phyloP scores from a whole-genome alignment of 2,329 filamentous ascomycete genomes.

The Aspergillus ibericus region DNA sequence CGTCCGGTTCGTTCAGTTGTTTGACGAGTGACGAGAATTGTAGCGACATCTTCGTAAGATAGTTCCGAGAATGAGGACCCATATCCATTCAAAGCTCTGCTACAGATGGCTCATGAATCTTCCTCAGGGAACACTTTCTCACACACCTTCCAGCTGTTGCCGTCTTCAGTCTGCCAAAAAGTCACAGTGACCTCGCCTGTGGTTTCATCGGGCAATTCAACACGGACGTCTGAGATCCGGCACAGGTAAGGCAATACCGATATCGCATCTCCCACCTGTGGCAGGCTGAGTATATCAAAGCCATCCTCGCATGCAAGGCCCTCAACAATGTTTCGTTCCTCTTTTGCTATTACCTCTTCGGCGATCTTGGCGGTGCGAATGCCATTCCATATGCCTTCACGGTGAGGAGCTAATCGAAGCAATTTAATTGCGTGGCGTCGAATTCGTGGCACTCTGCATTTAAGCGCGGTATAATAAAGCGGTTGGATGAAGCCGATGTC shows the following conservation, averaged over 20 bases:
- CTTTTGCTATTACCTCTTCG: conserved; percentile 1
- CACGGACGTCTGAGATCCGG: background rate
- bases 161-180: background rate
- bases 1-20: no score
- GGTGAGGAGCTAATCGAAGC: conserved; percentile 1
- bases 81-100: no score
- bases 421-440: conserved; percentile 24
- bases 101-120: background rate
- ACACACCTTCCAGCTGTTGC: background rate
- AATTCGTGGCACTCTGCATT: conserved; percentile 35
- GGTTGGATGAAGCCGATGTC: conserved; percentile 36
- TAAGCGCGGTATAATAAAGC: conserved; percentile 34
- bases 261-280: background rate
- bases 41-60: no score
- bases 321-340: conserved; percentile 1
- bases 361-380: conserved; percentile 3
- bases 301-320: background rate
- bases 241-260: background rate
- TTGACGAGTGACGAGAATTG: no score
- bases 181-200: background rate
- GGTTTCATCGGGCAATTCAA: background rate
- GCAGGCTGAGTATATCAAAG: background rate
- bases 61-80: no score
- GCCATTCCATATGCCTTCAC: conserved; percentile 10
- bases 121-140: background rate